Percentiles rank a stretch among this genome's conserved stretches.
Evolutionary conservation across 2,329 filamentous ascomycete genomes (phyloP).

Genomic region (Alternaria gaisen): DNA sequence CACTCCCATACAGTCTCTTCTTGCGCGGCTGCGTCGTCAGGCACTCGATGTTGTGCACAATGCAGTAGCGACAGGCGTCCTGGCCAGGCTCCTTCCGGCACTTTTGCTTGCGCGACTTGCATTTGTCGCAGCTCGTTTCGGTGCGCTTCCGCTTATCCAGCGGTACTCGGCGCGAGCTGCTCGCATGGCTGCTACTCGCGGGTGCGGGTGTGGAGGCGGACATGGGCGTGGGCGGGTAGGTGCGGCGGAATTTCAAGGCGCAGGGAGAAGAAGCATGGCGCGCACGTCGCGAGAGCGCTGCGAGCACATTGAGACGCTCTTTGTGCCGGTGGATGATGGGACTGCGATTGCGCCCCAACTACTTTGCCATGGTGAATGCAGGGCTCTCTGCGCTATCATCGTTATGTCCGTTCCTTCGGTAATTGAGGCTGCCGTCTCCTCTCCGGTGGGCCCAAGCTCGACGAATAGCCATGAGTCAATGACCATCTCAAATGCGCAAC

Average conservation of each 20-base stretch:
- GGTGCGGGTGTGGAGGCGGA: constrained; percentile 19
- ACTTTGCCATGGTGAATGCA: constrained; percentile 8
- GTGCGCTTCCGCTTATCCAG: constrained; percentile 57
- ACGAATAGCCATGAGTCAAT: not conserved
- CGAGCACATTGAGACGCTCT: constrained; percentile 7
- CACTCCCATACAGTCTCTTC: constrained; percentile 55
- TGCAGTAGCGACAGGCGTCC: constrained; percentile 55
- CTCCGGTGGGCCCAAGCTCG: constrained; percentile 12
- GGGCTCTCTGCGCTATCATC: constrained; percentile 5
- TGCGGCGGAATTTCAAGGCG: constrained; percentile 17
- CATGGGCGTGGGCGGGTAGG: constrained; percentile 14
- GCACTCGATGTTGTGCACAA: constrained; percentile 53
- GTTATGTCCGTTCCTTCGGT: constrained; percentile 10
- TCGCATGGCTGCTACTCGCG: constrained; percentile 12
- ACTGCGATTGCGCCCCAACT: constrained; percentile 6
- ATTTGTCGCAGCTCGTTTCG: constrained; percentile 58
- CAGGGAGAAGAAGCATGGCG: constrained; percentile 21
- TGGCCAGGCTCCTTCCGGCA: constrained; percentile 53
- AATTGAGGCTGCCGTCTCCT: constrained; percentile 15
- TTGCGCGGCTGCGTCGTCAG: constrained; percentile 57
- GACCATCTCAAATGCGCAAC: not conserved
- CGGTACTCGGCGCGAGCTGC: constrained; percentile 51
- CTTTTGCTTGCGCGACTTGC: constrained; percentile 59
- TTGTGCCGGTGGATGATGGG: constrained; percentile 13
- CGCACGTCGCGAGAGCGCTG: constrained; percentile 9